Evolutionary conservation across 2,329 filamentous ascomycete species (phyloP), one percentile per base, ranked within the genome.

Genomic region (Domatiomyces globalis): DNA sequence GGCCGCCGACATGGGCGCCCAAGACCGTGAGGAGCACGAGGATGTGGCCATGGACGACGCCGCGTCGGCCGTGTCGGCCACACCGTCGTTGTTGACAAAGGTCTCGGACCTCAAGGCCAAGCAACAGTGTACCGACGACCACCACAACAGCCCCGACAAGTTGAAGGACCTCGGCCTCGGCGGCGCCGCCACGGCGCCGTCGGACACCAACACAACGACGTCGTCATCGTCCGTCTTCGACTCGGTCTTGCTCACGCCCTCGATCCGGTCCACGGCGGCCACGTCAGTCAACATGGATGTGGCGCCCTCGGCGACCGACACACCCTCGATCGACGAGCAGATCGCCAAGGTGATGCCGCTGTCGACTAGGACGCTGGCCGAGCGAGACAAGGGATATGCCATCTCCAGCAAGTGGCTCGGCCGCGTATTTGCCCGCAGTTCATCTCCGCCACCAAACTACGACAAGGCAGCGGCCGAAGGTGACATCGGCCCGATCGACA

Each of bases 401-500:
- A 78, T 96, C 4, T 94, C 89, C 1, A 78, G 76, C 48, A 74
- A 75, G 53, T 96, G 92, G 92, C 74, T 95, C 33, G 74, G 77
- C 51, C 78, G 80, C 53, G 86, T 92, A 2, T 72, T 83, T 53
- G 77, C 84, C 20, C 74, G 85, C 51, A 78, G 78, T 47, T 73
- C 77, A 7, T 76, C 79, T n/a, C 66, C 72, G 15, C 75, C 77
- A 52, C 74, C 73, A 18, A 75, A 78, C 49, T 71, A 69, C 42
- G 71, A 75, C 54, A 84, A 85, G 56, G 69, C 74, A n/a, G 75
- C 76, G 8, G 64, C 73, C 9, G 76, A 82, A 52, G 79, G 77
- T 5, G 76, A 79, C 4, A 76, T 92, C 51, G 88, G 88, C 1
- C 85, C 86, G 0, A 78, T 96, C 29, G 87, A 95, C 71, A 95